These are phyloP conservation scores for Leptographium procerum DNA, from an alignment of 2,329 filamentous ascomycete genomes.

Conservation along the genomic window DNA sequence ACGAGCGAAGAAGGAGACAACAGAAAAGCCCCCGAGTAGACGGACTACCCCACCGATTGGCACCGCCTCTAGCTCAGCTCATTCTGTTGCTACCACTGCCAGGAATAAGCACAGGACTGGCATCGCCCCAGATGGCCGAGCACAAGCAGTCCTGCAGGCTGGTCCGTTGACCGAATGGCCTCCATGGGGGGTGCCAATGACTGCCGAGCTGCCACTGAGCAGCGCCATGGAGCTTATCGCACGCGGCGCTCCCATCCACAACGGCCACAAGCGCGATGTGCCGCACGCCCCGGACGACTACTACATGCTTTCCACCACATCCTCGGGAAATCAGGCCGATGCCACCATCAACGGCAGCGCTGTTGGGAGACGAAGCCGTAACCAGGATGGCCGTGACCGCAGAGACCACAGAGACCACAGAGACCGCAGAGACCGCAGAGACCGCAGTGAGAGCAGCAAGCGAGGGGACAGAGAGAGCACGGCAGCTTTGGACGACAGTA, in stretches of 20 bases:
- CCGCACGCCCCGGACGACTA: constrained; percentile 44
- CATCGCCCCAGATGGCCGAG: background rate
- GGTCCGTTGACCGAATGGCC: constrained; percentile 44
- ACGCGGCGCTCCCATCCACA: constrained; percentile 45
- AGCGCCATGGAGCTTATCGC: constrained; percentile 47
- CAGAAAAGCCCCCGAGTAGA: background rate
- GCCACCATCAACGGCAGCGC: background rate
- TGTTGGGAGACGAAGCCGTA: constrained; percentile 3
- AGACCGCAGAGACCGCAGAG: constrained; percentile 12
- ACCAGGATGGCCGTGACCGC: constrained; percentile 1
- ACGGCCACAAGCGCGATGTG: constrained; percentile 40
- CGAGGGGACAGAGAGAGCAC: constrained; percentile 24
- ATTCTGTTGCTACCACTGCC: background rate
- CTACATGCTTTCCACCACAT: constrained; percentile 42
- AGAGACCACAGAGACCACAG: background rate
- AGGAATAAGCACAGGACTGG: constrained; percentile 26
- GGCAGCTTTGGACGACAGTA: constrained; percentile 20
- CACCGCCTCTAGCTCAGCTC: background rate
- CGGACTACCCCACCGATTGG: background rate
- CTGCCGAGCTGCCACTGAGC: constrained; percentile 39
- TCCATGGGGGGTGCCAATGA: constrained; percentile 35
- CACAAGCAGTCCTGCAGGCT: constrained; percentile 11
- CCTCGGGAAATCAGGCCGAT: constrained; percentile 27
- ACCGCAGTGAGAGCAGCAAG: constrained; percentile 8
- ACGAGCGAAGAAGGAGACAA: background rate